Evolutionary conservation across 2,329 filamentous ascomycete species (phyloP), one percentile per base, ranked within the genome.

Genomic region (Botrytis elliptica): DNA sequence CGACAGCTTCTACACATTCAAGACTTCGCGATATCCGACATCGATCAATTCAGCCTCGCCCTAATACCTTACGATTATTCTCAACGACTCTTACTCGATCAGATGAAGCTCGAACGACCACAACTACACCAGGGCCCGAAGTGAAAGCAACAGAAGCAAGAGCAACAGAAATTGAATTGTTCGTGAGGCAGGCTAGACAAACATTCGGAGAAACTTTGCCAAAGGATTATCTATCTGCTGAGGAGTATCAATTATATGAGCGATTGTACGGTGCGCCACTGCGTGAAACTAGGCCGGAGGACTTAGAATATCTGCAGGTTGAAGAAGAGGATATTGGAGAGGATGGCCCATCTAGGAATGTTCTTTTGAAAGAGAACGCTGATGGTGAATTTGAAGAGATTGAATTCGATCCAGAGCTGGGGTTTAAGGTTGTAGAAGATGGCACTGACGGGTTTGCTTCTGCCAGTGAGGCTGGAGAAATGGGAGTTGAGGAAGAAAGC

Each of bases 261-360:
- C 87, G 94, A 76, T 84, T 97, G 25, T 98, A 96, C 81, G 95
- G 95, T 1, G 86, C 90, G 49, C 93, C 94, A 2, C 81, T 93
- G 75, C 86, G 90, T 60, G 86, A 88, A 70, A 91, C 89, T 2
- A 82, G 79, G 12, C 86, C 88, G 1, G 89, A 91, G 73, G 88
- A 92, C 81, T 85, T 89, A 6, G 89, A 84, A 72, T 79, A 77
- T 75, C 20, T 80, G 55, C 75, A 77, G 42, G 76, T 65, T 22
- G 80, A 78, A 46, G 75, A 81, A 49, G 80, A 85, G 83, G 5
- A 78, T 90, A 38, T 78, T 90, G 71, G 85, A 85, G 75, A 84
- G 88, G 75, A 84, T 88, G 78, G 84, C 70, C 83, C 82, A 25
- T 70, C 72, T 12, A 77, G 76, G 77, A 85, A 84, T 78, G 81